These are phyloP conservation scores for Aspergillus calidoustus DNA, from an alignment of 2,329 filamentous ascomycete species.

Conservation along the genomic window DNA sequence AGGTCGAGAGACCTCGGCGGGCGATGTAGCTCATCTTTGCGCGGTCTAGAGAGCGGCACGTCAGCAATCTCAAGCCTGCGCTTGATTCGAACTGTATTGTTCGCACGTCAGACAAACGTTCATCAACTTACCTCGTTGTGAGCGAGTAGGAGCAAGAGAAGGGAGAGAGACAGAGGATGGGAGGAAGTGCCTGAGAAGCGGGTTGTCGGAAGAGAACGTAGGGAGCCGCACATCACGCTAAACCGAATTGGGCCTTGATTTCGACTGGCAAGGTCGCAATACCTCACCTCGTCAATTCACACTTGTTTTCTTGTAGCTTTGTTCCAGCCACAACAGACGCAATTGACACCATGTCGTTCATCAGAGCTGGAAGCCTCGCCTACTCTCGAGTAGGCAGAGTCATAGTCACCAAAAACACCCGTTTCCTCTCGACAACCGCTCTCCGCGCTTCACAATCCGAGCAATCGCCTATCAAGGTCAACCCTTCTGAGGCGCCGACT, in stretches of 20 bases:
- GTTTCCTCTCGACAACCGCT: constrained; percentile 44
- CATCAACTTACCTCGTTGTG: constrained; percentile 38
- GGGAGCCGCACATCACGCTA: constrained; percentile 37
- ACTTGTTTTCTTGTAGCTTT: constrained; percentile 36
- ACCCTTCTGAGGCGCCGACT: constrained; percentile 49
- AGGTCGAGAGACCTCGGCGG: constrained; percentile 91
- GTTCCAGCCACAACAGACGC: constrained; percentile 25
- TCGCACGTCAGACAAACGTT: background rate
- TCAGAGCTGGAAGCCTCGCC: constrained; percentile 58
- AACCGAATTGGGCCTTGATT: constrained; percentile 39
- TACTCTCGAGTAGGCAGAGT: constrained; percentile 39
- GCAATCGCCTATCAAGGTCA: constrained; percentile 60
- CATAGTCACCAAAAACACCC: constrained; percentile 39
- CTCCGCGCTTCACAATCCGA: constrained; percentile 39
- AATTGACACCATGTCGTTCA: constrained; percentile 64
- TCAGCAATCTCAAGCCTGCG: constrained; percentile 26
- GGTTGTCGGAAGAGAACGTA: constrained; percentile 41
- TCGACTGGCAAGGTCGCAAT: constrained; percentile 37
- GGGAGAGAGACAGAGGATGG: constrained; percentile 39
- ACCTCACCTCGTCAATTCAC: constrained; percentile 34
- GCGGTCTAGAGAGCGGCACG: constrained; percentile 29
- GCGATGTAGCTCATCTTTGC: constrained; percentile 89
- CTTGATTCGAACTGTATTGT: background rate
- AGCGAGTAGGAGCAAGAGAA: constrained; percentile 38
- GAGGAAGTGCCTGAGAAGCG: constrained; percentile 40